These are phyloP conservation scores for Calvatia gigantea DNA, from an alignment of 768 basidiomycete genomes.

Conservation along the genomic window DNA sequence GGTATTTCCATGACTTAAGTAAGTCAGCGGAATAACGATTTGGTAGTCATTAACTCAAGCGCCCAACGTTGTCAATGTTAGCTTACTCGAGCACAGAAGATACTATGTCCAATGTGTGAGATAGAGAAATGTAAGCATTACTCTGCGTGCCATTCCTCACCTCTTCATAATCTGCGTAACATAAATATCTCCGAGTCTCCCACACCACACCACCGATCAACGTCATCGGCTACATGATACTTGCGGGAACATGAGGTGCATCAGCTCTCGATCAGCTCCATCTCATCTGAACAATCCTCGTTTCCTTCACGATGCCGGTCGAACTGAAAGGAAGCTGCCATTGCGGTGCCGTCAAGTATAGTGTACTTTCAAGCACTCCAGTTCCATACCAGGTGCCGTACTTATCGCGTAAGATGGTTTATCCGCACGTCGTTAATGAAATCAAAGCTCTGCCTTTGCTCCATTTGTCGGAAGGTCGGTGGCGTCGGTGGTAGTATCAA, in stretches of 20 bases:
- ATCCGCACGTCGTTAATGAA: background rate
- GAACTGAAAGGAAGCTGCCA: constrained; percentile 54
- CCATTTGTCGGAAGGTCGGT: constrained; percentile 70
- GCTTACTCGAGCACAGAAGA: no score
- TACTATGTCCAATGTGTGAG: no score
- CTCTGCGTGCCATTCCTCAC: no score
- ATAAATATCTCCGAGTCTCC: no score
- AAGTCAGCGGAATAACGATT: no score
- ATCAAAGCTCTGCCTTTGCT: constrained; percentile 56
- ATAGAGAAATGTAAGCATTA: no score
- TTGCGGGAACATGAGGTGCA: background rate
- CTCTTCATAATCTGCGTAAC: no score
- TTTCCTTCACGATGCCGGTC: constrained; percentile 43
- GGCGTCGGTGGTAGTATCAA: constrained; percentile 65
- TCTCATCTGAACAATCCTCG: background rate
- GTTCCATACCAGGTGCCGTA: constrained; percentile 57
- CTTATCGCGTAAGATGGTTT: background rate
- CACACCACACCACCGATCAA: no score
- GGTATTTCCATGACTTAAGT: no score
- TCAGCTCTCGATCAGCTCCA: background rate
- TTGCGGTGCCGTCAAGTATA: constrained; percentile 48
- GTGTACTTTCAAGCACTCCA: constrained; percentile 49
- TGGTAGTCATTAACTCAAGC: no score
- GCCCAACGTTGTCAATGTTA: no score
- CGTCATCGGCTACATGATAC: background rate